Evolutionary conservation across 2,329 filamentous ascomycete genomes (phyloP).

Genomic region (Penicillium nordicum): DNA sequence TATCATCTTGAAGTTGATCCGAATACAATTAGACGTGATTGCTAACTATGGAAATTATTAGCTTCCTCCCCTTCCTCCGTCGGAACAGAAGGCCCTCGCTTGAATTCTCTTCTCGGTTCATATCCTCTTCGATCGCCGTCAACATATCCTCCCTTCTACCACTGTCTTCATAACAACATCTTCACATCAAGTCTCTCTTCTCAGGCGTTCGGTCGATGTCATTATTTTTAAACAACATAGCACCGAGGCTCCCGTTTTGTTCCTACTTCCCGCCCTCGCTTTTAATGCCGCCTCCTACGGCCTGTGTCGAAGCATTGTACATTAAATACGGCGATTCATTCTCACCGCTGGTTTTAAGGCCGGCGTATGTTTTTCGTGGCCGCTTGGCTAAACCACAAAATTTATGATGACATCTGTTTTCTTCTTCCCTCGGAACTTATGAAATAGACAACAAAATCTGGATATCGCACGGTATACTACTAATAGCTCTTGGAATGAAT

Average conservation of each 20-base stretch:
- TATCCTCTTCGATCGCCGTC: conserved; percentile 1
- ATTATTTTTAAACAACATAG: conserved; percentile 35
- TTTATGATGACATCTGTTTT: not conserved
- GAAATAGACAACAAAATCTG: not conserved
- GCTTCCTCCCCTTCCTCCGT: conserved; percentile 38
- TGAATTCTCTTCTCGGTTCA: conserved; percentile 23
- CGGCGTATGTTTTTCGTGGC: conserved; percentile 16
- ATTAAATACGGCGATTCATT: conserved; percentile 25
- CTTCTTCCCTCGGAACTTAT: not conserved
- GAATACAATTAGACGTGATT: not conserved
- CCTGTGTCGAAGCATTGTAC: conserved; percentile 26
- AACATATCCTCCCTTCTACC: conserved; percentile 16
- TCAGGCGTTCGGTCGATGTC: conserved; percentile 40
- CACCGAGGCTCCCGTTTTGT: conserved; percentile 32
- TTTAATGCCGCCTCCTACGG: conserved; percentile 26
- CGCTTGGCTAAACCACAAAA: not conserved
- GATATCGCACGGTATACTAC: too few relatives aligned
- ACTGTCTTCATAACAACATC: conserved; percentile 22
- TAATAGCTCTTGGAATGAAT: not conserved
- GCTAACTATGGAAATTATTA: not conserved
- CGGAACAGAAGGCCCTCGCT: conserved; percentile 36
- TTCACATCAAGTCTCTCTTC: conserved; percentile 38
- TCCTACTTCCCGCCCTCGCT: conserved; percentile 22
- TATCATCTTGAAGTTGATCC: too few relatives aligned
- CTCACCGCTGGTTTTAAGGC: conserved; percentile 17